Evolutionary conservation across 2,329 filamentous ascomycete species (phyloP), one percentile per base, ranked within the genome.

Genomic region (Pseudopithomyces maydicus): DNA sequence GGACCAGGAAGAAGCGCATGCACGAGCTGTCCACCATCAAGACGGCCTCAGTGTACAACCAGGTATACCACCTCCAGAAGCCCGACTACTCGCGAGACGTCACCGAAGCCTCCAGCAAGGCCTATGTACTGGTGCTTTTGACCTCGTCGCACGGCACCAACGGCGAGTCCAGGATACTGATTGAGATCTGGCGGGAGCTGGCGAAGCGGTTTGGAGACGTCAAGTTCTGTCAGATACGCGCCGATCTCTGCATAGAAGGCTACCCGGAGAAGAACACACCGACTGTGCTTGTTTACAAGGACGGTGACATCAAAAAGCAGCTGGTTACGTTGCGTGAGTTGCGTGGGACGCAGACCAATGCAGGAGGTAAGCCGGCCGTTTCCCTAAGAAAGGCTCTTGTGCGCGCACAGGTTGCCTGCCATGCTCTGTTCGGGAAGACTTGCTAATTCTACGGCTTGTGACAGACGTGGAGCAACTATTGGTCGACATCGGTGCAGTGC

Each of bases 181-280:
- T 88, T 0, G 90, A 96, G 71, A 81, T 97, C 19, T 99, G 94
- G 93, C 84, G 89, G 35, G 87, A 92, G 70, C 84, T 95, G 39
- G 94, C 95, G 0, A 79, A 78, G 57, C 92, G 94, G 70, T 99
- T 92, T 71, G 92, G 92, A 19, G 94, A 99, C 63, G 82, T 99
- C 75, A 99, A 99, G 79, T 99, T 99, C 78, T 98, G 94, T 75
- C 91, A 98, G 79, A 98, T 99, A 66, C 86, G 89, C 66, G 95
- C 89, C 6, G 88, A 92, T 71, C 87, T 97, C 79, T 97, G 95
- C 56, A 97, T 99, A 66, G 95, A 98, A 75, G 92, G 92, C 39
- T 99, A 99, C 76, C 95, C 95, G 1, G 95, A 98, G 69, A 85
- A 85, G 55, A 99, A 99, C 75, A 97, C 92, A 56, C 95, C 95